phyloP scores from a whole-genome alignment of 225 moss, liverwort and hornwort species.

The Asterella californica region DNA sequence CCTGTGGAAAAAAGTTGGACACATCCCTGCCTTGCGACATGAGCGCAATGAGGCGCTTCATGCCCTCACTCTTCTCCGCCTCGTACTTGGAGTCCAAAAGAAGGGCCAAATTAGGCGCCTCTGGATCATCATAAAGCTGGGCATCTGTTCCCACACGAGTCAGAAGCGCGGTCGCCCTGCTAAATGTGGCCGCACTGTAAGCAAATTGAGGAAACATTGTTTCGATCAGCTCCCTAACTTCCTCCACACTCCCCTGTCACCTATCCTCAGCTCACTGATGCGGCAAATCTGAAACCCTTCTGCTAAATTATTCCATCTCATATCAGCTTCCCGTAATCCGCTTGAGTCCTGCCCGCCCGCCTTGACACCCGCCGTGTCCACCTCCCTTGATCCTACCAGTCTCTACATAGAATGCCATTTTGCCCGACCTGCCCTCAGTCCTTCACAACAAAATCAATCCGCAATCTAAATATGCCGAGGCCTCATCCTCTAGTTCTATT shows the following conservation, averaged over 20 bases:
- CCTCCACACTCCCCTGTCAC: neutral
- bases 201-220: constrained; percentile 93
- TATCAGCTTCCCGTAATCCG: neutral
- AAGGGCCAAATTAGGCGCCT: constrained; percentile 74
- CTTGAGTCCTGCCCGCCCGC: neutral
- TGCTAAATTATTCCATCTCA: neutral
- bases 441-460: neutral
- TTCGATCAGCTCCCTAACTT: neutral
- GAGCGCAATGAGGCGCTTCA: constrained; percentile 95
- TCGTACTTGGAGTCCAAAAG: constrained; percentile 94
- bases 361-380: neutral
- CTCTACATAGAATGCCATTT: neutral
- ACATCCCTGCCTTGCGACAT: constrained; percentile 95
- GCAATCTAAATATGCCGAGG: neutral
- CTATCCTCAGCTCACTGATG: neutral
- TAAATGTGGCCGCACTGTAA: constrained; percentile 79
- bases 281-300: neutral
- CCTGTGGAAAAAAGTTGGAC: constrained; percentile 96
- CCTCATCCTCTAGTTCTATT: neutral
- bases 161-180: constrained; percentile 85
- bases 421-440: neutral
- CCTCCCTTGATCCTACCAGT: neutral
- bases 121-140: constrained; percentile 88
- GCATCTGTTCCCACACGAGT: constrained; percentile 94
- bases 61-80: constrained; percentile 91